Evolutionary conservation across 352 stramenopile species (phyloP).

Genomic region (Pythium brassicae): DNA sequence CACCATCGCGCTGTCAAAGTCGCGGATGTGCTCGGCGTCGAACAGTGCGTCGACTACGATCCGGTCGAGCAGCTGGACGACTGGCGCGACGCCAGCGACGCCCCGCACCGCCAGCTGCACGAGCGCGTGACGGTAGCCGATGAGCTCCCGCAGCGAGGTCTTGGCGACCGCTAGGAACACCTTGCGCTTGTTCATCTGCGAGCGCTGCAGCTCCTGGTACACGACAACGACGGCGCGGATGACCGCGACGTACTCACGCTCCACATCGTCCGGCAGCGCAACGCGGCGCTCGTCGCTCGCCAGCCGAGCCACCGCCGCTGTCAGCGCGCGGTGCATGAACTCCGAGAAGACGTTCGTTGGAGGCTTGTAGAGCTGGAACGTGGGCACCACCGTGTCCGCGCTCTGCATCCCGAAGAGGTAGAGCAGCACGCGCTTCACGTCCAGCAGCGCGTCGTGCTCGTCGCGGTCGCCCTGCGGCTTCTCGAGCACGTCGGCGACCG

Average conservation of each 20-base stretch:
- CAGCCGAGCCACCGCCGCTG: conserved; percentile 17
- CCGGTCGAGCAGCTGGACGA: conserved; percentile 40
- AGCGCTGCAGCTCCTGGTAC: conserved; percentile 73
- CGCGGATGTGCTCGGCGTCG: conserved; percentile 67
- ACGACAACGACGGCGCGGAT: conserved; percentile 50
- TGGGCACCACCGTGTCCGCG: conserved; percentile 17
- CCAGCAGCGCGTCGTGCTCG: conserved; percentile 26
- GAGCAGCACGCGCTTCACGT: conserved; percentile 58
- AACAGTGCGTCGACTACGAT: conserved; percentile 74
- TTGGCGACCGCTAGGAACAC: conserved; percentile 81
- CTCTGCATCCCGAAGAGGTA: conserved; percentile 56
- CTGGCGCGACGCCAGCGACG: conserved; percentile 8
- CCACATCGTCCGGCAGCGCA: background rate
- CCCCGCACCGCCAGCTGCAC: conserved; percentile 16
- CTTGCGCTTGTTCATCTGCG: conserved; percentile 89
- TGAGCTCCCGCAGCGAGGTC: conserved; percentile 59
- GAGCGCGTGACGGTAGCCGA: conserved; percentile 50
- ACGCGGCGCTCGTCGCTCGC: background rate
- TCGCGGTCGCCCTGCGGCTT: conserved; percentile 6
- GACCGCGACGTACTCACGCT: conserved; percentile 34
- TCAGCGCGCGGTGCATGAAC: conserved; percentile 60
- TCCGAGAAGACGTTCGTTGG: conserved; percentile 72
- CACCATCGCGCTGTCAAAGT: conserved; percentile 62
- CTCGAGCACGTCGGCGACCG: conserved; percentile 61
- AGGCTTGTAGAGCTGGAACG: conserved; percentile 76